Conservation (phyloP, 73 alveolate genomes). For the Paramecium sonneborni region DNA sequence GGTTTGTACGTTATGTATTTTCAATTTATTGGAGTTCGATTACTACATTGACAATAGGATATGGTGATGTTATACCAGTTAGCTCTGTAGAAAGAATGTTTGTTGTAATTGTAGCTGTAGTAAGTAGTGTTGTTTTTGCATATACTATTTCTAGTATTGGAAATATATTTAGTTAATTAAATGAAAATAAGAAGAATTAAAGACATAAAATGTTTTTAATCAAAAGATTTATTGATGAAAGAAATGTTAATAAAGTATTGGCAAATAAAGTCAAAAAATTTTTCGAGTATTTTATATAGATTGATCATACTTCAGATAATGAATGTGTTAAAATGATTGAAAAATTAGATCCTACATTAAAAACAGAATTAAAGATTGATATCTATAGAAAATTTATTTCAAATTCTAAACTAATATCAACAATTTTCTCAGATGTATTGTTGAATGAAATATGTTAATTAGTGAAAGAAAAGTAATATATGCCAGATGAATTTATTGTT, state of each 20-base stretch:
- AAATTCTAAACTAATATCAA: constrained; percentile 22
- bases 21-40: constrained; percentile 62
- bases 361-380: constrained; percentile 50
- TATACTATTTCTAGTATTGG: constrained; percentile 58
- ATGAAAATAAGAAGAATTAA: constrained; percentile 35
- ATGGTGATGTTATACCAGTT: constrained; percentile 66
- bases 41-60: constrained; percentile 58
- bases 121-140: constrained; percentile 50
- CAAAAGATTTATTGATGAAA: neutral
- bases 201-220: constrained; percentile 36
- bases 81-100: neutral
- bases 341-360: constrained; percentile 16
- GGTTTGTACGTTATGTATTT: constrained; percentile 12
- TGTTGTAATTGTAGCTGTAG: constrained; percentile 35
- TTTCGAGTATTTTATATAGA: constrained; percentile 56
- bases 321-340: constrained; percentile 23
- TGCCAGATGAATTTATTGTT: constrained; percentile 38
- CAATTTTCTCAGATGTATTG: constrained; percentile 28
- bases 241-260: constrained; percentile 13
- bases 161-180: constrained; percentile 49
- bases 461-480: neutral
- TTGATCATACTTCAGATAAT: constrained; percentile 56
- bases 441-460: constrained; percentile 38
- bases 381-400: constrained; percentile 4
- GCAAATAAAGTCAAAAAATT: constrained; percentile 51